phyloP scores from a whole-genome alignment of 768 basidiomycete species.

The Phlegmacium glaucopus region DNA sequence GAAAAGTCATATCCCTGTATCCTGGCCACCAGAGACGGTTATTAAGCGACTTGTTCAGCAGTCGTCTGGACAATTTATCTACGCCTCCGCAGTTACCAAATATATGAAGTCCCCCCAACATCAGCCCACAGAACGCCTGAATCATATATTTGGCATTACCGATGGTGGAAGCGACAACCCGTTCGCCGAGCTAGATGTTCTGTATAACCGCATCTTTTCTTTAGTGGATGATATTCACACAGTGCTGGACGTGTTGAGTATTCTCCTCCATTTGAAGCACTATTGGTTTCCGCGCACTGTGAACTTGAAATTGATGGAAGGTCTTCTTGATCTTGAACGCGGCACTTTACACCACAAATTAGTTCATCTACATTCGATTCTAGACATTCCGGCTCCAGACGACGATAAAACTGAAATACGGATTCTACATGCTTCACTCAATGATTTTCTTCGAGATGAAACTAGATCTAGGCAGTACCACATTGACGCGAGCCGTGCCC shows the following conservation, averaged over 20 bases:
- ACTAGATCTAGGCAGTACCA: no score
- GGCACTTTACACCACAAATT: no score
- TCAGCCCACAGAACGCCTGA: background rate
- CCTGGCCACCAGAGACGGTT: background rate
- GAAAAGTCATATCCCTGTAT: background rate
- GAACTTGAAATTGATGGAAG: no score
- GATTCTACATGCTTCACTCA: no score
- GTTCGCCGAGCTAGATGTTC: slow-evolving; percentile 3
- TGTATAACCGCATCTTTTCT: slow-evolving; percentile 2
- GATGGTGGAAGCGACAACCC: background rate
- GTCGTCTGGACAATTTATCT: slow-evolving; percentile 3
- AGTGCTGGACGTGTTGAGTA: background rate
- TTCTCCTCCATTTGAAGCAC: no score
- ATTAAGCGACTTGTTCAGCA: background rate
- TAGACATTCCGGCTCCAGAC: no score
- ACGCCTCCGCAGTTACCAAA: slow-evolving; percentile 2
- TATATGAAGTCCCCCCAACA: background rate
- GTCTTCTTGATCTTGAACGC: no score
- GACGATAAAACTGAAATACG: no score
- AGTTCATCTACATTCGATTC: no score
- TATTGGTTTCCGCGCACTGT: no score
- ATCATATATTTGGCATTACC: background rate
- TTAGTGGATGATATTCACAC: background rate
- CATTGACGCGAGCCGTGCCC: no score
- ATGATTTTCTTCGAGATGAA: no score